Percentiles rank a stretch among this genome's conserved stretches.
phyloP scores from a whole-genome alignment of 2,329 filamentous ascomycete genomes.

The Plenodomus biglobosus region DNA sequence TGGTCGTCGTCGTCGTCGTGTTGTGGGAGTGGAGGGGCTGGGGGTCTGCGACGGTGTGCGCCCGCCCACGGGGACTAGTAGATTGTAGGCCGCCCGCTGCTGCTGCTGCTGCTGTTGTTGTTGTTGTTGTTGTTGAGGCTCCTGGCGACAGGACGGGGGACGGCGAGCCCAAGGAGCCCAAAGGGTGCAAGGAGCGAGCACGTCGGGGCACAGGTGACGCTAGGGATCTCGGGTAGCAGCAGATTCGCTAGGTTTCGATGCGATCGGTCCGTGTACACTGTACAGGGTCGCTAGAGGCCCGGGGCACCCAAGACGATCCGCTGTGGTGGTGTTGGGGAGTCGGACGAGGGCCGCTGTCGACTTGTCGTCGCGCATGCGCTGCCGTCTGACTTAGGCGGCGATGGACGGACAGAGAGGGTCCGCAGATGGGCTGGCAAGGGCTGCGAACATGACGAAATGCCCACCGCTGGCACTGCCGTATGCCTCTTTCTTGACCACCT shows the following conservation, averaged over 20 bases:
- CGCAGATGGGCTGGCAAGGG: background rate
- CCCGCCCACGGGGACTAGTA: constrained; percentile 45
- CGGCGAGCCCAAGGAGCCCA: constrained; percentile 41
- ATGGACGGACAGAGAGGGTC: background rate
- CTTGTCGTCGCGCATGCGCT: constrained; percentile 34
- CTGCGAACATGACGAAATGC: background rate
- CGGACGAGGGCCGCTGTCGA: constrained; percentile 37
- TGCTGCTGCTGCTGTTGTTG: too few relatives aligned
- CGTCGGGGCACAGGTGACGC: constrained; percentile 22
- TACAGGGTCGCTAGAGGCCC: constrained; percentile 13
- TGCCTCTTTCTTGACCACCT: background rate
- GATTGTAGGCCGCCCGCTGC: constrained; percentile 15
- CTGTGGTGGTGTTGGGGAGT: constrained; percentile 7
- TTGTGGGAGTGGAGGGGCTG: constrained; percentile 25
- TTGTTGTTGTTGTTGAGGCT: too few relatives aligned
- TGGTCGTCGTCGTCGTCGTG: background rate
- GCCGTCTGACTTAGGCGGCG: constrained; percentile 12
- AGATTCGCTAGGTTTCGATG: constrained; percentile 27
- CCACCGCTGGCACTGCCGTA: background rate
- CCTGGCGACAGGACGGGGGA: constrained; percentile 43
- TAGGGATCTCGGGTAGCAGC: constrained; percentile 24
- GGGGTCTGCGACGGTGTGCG: constrained; percentile 47
- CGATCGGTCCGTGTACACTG: constrained; percentile 24
- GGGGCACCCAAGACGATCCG: constrained; percentile 27
- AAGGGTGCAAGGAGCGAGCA: constrained; percentile 39